Base-by-base conservation (phyloP, 768 basidiomycete species). In the Tremella fuciformis region DNA sequence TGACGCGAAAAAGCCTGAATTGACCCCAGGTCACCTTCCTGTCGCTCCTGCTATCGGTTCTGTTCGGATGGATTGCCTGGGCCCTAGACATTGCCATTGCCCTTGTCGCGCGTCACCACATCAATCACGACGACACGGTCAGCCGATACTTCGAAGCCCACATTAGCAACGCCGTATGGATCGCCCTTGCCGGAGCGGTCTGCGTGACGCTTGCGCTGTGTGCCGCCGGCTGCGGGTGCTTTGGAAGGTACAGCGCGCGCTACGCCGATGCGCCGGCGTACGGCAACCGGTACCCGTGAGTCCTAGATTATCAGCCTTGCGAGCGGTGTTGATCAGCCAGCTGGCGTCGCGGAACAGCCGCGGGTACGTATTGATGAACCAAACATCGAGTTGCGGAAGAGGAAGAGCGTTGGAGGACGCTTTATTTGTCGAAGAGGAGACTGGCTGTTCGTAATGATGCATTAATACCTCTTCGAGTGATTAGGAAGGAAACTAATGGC, bases 101-200 rank as follows among this genome's bases (percentile, higher is more conserved):
- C 1, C 53, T 73, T 6, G 60, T 70, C 8, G 64, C 64, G 16
- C 50, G 66, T 13, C 44, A 62, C 46, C 38, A 64, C 13, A 61
- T 70, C 42, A 58, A 59, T 16, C 42, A 46, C 42, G 51, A 38
- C 16, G 59, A 67, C 46, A 54, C 52, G 18, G 59, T 64, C 8
- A 55, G 66, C 39, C 58, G 57, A 21, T 24, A 41, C 3, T 58
- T 63, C 16, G 49, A 38, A 1, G 68, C 60, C 0, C 62, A 64
- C 37, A 57, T 73, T 22, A 69, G 71, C 8, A 66, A 64, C 38
- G 71, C 63, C 16, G 44, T 74, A 0, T 74, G 72, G 72, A 16
- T 74, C 1, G 65, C 66, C 16, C 41, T 74, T 11, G 72, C 50
- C 4, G 68, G 56, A 22, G 64, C 62, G 0, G 71, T 73, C 22